Base-by-base conservation (phyloP, 192 early-diverging fungal genomes). In the Backusella sp. region DNA sequence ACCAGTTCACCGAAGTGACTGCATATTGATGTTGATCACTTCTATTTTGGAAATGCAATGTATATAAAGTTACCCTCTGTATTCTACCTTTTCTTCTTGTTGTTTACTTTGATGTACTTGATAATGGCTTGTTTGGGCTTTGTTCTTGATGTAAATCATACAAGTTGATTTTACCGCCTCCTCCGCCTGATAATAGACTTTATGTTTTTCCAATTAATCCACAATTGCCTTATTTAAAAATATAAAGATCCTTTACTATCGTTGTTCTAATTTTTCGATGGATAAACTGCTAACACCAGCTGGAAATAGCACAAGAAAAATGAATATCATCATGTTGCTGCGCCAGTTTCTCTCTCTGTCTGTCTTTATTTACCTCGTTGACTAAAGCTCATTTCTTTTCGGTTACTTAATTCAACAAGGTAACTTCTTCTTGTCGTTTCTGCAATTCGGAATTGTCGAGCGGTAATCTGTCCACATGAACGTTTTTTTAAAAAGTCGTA, bases 1-100 rank as follows among this genome's bases (percentile, higher is more conserved):
- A 96, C 96, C 96, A 98, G 4, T 84, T 80, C 0, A 95, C 85
- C 49, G 84, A 84, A 5, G 94, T 90, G 3, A 97, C 84, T 6
- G 87, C 85, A 70, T 87, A 91, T 36, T 82, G 75, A 82, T 97
- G 95, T 4, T 89, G 85, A 66, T 80, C 39, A 7, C 34, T 39
- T 69, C 81, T 88, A 21, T 68, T 30, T 23, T 21, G 21, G 6
- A 8, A 26, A 53, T 32, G 3, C 32, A 32, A 32, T 32, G 11
- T 37, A 37, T 39, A 46, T 19, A 37, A 32, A 69, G 15, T 46
- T 32, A 15, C 34, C 15, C 34, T 75, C 6, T 3, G 53, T 26
- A n/a, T 1, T 2, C 19, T 35, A 17, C 49, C 15, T 46, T 65
- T 65, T 21, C 6, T 44, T 44, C 1, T 15, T 28, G 1, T 28